A percentile compares a stretch with the other conserved stretches of the same genome.
Evolutionary conservation across 106 monocot genomes (phyloP).

Genomic region (Chionographis japonica): DNA sequence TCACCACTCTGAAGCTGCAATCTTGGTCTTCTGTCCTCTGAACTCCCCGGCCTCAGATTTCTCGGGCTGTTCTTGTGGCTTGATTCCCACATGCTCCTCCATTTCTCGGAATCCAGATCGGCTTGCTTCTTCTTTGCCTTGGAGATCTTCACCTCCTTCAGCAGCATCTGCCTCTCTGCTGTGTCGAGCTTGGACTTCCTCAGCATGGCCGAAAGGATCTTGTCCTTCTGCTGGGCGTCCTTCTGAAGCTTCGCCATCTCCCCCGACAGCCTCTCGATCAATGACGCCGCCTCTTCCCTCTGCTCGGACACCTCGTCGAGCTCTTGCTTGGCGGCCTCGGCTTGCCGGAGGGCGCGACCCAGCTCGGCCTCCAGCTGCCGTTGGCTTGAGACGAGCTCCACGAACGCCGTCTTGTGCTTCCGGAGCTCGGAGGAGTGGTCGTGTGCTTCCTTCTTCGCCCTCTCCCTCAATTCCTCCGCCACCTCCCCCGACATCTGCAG

Average conservation of each 20-base stretch:
- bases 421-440: conserved; percentile 44
- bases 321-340: conserved; percentile 44
- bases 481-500: conserved; percentile 29
- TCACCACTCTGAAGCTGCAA: conserved; percentile 2
- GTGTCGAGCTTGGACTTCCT: conserved; percentile 78
- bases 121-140: conserved; percentile 78
- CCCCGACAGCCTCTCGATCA: conserved; percentile 42
- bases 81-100: conserved; percentile 38
- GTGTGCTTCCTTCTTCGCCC: conserved; percentile 27
- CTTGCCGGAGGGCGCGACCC: conserved; percentile 24
- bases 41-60: conserved; percentile 14
- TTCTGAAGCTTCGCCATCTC: conserved; percentile 35
- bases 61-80: conserved; percentile 24
- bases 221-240: conserved; percentile 81
- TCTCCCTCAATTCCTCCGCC: conserved; percentile 40
- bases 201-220: conserved; percentile 79
- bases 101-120: conserved; percentile 65
- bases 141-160: conserved; percentile 61
- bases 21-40: conserved; percentile 10
- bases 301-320: conserved; percentile 29
- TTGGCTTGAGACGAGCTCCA: conserved; percentile 52
- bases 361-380: conserved; percentile 52
- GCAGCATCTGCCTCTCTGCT: conserved; percentile 47
- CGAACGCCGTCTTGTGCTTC: conserved; percentile 58
- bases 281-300: conserved; percentile 32